These are phyloP conservation scores for Arabidopsis suecica DNA, from an alignment of 345 rosid species.

Conservation along the genomic window DNA sequence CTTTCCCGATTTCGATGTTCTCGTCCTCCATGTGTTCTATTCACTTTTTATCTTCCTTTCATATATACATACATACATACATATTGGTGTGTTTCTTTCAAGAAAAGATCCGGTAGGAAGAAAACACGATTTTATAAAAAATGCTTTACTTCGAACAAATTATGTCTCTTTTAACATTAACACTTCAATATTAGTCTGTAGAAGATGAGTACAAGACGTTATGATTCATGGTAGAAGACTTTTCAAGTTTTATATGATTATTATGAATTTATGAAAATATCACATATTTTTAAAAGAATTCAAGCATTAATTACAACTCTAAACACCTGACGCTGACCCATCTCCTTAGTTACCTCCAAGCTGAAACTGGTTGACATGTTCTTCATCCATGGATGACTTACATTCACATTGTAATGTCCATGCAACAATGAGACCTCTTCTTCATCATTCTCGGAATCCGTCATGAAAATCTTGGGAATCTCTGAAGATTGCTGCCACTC, in stretches of 20 bases:
- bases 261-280: background rate
- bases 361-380: slow-evolving; percentile 37
- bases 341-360: slow-evolving; percentile 47
- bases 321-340: slow-evolving; percentile 28
- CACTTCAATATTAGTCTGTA: slow-evolving; percentile 42
- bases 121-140: background rate
- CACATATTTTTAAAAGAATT: background rate
- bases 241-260: background rate
- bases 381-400: slow-evolving; percentile 47
- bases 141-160: no score
- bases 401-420: slow-evolving; percentile 58
- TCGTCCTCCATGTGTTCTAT: slow-evolving; percentile 43
- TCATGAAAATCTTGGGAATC: background rate
- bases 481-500: slow-evolving; percentile 53
- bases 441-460: slow-evolving; percentile 39
- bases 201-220: background rate
- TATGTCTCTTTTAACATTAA: no score
- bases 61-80: background rate
- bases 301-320: slow-evolving; percentile 29
- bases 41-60: slow-evolving; percentile 38
- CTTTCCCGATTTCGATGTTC: slow-evolving; percentile 40
- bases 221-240: background rate
- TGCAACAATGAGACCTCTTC: slow-evolving; percentile 53
- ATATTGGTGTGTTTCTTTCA: slow-evolving; percentile 10
- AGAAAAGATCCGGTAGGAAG: background rate